A percentile compares a stretch with the other conserved stretches of the same genome.
Conservation (phyloP, 1,284 basidiomycete species). For the Leccinum angustisporum region DNA sequence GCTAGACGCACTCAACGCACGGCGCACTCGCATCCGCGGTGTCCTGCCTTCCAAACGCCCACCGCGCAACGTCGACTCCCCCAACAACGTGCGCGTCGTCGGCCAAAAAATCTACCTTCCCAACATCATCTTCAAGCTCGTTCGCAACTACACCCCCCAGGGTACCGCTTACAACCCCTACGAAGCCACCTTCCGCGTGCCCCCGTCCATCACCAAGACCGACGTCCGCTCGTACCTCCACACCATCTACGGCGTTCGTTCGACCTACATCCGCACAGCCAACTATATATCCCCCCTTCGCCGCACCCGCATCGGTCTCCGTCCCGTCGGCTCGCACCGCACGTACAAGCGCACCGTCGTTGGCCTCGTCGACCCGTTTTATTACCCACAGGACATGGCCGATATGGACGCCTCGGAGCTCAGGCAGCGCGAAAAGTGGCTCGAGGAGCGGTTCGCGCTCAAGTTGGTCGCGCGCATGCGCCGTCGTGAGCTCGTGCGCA, state of each 20-base stretch:
- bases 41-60: conserved; percentile 35
- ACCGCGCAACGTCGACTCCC: conserved; percentile 5
- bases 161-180: conserved; percentile 90
- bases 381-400: conserved; percentile 79
- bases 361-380: conserved; percentile 87
- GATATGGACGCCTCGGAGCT: conserved; percentile 65
- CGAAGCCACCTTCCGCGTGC: conserved; percentile 91
- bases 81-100: conserved; percentile 53
- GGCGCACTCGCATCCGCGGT: conserved; percentile 67
- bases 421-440: conserved; percentile 52
- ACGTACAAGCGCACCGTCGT: conserved; percentile 89
- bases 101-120: conserved; percentile 88
- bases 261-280: conserved; percentile 92
- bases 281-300: conserved; percentile 71
- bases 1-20: conserved; percentile 53
- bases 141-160: conserved; percentile 78
- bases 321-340: conserved; percentile 42
- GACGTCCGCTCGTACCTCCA: conserved; percentile 86
- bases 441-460: conserved; percentile 60
- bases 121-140: conserved; percentile 80
- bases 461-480: conserved; percentile 41
- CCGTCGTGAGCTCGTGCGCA: conserved; percentile 46
- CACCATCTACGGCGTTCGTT: conserved; percentile 82
- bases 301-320: conserved; percentile 34
- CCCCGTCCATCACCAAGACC: conserved; percentile 85